Evolutionary conservation across 768 basidiomycete species (phyloP), one percentile per base, ranked within the genome.

Genomic region (Naganishia vishniacii): DNA sequence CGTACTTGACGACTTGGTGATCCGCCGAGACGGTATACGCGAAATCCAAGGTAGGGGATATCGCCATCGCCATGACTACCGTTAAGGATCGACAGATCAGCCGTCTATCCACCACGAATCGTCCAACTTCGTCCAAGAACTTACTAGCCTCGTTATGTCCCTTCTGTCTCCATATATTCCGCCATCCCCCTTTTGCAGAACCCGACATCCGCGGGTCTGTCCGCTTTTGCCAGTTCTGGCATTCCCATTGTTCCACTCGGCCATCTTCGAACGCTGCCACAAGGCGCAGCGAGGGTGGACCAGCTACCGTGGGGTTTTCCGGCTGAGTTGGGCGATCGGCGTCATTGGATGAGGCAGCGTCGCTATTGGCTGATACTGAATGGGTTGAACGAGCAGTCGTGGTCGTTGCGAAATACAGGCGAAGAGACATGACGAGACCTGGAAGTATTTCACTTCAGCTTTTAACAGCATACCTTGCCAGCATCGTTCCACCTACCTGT

Each of bases 361-460:
- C n/a, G n/a, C n/a, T n/a, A n/a, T n/a, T n/a, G n/a, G n/a, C n/a
- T n/a, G n/a, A n/a, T n/a, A n/a, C n/a, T n/a, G n/a, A n/a, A 44
- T 44, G 13, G 42, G 42, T 44, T 12, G 11, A 44, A 44, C 11
- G 42, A 15, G 42, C n/a, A n/a, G n/a, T n/a, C n/a, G n/a, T n/a
- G n/a, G n/a, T n/a, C n/a, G n/a, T n/a, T n/a, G 56, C 47, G 42
- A 78, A 75, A 59, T 83, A 85, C 0, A 95, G 79, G 70, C 89
- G 86, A 66, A 92, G 74, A 0, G 88, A 84, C 94, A 97, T 99
- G 70, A 95, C 85, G 53, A 93, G 86, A 0, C 91, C 91, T 89
- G 68, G 3, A 15, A 25, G n/a, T 25, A 26, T 4, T 3, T 4
- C 4, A 48, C n/a, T n/a, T n/a, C n/a, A n/a, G n/a, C n/a, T n/a